Evolutionary conservation across 2,329 filamentous ascomycete species (phyloP), one percentile per base, ranked within the genome.

Genomic region (Colletotrichum gigasporum): DNA sequence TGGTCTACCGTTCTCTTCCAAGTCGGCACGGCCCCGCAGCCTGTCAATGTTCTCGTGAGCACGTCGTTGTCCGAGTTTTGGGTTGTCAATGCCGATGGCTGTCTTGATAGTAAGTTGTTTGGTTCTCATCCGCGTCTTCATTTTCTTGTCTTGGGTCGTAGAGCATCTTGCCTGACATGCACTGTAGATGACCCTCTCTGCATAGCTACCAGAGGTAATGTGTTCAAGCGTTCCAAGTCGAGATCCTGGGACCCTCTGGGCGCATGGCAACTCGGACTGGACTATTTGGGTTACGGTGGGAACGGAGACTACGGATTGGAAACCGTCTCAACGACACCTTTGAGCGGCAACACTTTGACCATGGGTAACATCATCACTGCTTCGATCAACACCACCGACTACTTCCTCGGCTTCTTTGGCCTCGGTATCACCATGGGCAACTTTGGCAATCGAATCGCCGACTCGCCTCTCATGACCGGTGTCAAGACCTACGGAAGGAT

Each of bases 11-110:
- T 92, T 68, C 82, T 80, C 11, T 80, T 94, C 64, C 85, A 79
- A 69, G 81, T 85, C 18, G 88, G 88, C 52, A 79, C 76, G 7
- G 70, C 72, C 12, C 58, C 68, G 2, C 72, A 74, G 63, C 75
- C 78, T 9, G 71, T 81, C 63, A 74, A 79, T 68, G 74, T 82
- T 30, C 71, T 82, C 11, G 82, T 90, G 53, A 92, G 89, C 71
- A 93, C 90, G 5, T 83, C 85, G 11, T 82, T 89, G 41, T 91
- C 91, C 34, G 90, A 93, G 74, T 88, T 90, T 42, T 93, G 90
- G 90, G 84, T 87, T 3, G 79, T 93, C 37, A 82, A 88, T 54
- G 78, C 83, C 1, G 80, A 82, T 63, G 89, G 87, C 59, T 91
- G 88, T 68, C 67, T 74, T 67, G 70, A 75, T 41, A 79, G 84